These are phyloP conservation scores for Xylaria sp. DNA, from an alignment of 2,329 filamentous ascomycete species.

Conservation along the genomic window DNA sequence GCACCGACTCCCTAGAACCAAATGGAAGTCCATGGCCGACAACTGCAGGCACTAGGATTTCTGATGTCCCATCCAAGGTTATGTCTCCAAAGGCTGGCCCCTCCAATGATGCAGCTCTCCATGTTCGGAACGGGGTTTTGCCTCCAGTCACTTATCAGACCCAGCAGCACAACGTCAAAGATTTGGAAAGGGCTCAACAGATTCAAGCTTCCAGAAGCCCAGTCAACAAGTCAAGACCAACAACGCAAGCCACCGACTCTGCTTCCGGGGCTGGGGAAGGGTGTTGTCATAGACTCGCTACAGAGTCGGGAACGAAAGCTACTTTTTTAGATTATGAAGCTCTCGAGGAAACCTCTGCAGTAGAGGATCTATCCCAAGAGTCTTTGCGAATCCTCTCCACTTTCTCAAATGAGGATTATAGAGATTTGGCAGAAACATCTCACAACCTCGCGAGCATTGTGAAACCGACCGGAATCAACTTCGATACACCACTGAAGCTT, in stretches of 20 bases:
- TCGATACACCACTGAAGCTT: background rate
- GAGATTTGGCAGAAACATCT: background rate
- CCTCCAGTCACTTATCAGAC: too few species aligned
- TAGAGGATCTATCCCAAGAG: constrained; percentile 7
- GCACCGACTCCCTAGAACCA: background rate
- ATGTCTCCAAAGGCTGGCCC: background rate
- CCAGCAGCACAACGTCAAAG: too few species aligned
- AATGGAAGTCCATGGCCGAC: background rate
- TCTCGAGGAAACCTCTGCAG: constrained; percentile 5
- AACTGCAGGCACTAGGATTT: background rate
- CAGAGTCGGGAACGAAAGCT: background rate
- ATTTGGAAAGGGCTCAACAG: too few species aligned
- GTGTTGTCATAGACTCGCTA: background rate
- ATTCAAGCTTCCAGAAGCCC: too few species aligned
- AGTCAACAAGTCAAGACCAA: too few species aligned
- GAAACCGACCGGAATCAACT: background rate
- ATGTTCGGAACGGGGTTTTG: background rate
- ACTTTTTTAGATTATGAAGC: constrained; percentile 12
- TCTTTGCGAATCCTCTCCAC: constrained; percentile 9
- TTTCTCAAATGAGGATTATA: constrained; percentile 6
- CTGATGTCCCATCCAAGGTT: background rate
- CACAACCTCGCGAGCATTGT: background rate
- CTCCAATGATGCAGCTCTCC: background rate
- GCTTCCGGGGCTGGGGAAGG: background rate
- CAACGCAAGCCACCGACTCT: too few species aligned